phyloP scores from a whole-genome alignment of 2,329 filamentous ascomycete species.

The Talaromyces sp. region DNA sequence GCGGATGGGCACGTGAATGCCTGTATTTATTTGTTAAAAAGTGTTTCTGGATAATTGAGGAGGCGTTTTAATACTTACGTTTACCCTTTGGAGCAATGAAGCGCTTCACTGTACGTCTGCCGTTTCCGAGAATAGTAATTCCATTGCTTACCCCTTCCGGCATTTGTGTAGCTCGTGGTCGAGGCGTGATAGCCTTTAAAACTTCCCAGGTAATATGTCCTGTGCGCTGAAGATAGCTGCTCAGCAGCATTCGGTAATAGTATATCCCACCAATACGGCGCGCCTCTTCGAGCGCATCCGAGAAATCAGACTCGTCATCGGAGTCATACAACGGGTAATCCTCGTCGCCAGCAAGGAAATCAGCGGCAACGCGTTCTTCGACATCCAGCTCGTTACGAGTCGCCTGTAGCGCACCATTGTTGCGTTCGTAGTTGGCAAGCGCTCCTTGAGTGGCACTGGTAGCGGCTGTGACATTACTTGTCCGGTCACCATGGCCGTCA shows the following conservation, averaged over 20 bases:
- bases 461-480: background rate
- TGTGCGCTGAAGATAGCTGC: slow-evolving; percentile 51
- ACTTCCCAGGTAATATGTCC: slow-evolving; percentile 47
- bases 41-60: background rate
- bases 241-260: slow-evolving; percentile 65
- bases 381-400: slow-evolving; percentile 62
- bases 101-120: slow-evolving; percentile 49
- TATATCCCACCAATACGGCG: slow-evolving; percentile 71
- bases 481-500: slow-evolving; percentile 17
- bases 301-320: slow-evolving; percentile 74
- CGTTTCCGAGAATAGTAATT: slow-evolving; percentile 42
- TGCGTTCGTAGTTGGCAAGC: slow-evolving; percentile 20
- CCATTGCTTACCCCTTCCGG: slow-evolving; percentile 37
- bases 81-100: slow-evolving; percentile 60
- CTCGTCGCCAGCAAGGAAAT: slow-evolving; percentile 59
- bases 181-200: slow-evolving; percentile 55
- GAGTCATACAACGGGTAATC: slow-evolving; percentile 91
- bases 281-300: slow-evolving; percentile 74
- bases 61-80: slow-evolving; percentile 36
- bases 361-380: slow-evolving; percentile 75
- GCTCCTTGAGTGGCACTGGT: slow-evolving; percentile 16
- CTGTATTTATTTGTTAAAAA: slow-evolving; percentile 37
- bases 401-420: slow-evolving; percentile 49
- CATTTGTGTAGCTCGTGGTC: slow-evolving; percentile 48
- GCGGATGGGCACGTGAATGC: slow-evolving; percentile 91